phyloP scores from a whole-genome alignment of 2,329 filamentous ascomycete genomes.

The Pezizomycotina sp. region DNA sequence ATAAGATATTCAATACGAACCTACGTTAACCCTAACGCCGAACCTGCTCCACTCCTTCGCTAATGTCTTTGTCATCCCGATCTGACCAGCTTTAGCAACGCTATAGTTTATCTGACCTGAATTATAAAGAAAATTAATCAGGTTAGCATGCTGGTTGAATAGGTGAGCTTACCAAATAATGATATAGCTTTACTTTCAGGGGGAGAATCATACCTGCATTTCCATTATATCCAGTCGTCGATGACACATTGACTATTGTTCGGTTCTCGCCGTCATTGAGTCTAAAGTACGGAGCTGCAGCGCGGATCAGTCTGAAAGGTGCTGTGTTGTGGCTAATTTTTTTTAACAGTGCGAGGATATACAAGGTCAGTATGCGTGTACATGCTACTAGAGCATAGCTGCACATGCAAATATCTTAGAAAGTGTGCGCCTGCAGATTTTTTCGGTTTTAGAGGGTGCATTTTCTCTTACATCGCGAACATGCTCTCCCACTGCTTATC shows the following conservation, averaged over 20 bases:
- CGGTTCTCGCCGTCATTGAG: constrained; percentile 67
- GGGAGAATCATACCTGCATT: constrained; percentile 41
- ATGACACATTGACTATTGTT: constrained; percentile 68
- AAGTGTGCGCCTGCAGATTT: no score
- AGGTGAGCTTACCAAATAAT: constrained; percentile 22
- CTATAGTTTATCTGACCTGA: constrained; percentile 74
- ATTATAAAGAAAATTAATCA: constrained; percentile 3
- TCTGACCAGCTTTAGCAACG: constrained; percentile 67
- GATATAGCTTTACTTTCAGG: background rate
- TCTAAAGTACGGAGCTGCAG: constrained; percentile 71
- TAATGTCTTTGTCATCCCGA: constrained; percentile 72
- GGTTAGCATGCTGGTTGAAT: constrained; percentile 1
- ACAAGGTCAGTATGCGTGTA: no score
- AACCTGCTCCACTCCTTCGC: constrained; percentile 81
- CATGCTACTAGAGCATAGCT: no score
- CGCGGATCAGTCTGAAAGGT: constrained; percentile 67
- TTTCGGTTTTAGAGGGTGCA: no score
- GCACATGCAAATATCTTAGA: no score
- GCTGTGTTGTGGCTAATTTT: constrained; percentile 71
- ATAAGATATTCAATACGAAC: background rate
- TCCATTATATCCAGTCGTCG: constrained; percentile 65
- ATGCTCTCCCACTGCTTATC: constrained; percentile 89
- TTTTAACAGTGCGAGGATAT: no score
- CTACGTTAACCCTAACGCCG: constrained; percentile 63
- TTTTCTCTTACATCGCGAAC: no score